A percentile compares a stretch with the other conserved stretches of the same genome.
These are phyloP conservation scores for Mycena chlorophos DNA, from an alignment of 768 basidiomycete species.

Conservation along the genomic window DNA sequence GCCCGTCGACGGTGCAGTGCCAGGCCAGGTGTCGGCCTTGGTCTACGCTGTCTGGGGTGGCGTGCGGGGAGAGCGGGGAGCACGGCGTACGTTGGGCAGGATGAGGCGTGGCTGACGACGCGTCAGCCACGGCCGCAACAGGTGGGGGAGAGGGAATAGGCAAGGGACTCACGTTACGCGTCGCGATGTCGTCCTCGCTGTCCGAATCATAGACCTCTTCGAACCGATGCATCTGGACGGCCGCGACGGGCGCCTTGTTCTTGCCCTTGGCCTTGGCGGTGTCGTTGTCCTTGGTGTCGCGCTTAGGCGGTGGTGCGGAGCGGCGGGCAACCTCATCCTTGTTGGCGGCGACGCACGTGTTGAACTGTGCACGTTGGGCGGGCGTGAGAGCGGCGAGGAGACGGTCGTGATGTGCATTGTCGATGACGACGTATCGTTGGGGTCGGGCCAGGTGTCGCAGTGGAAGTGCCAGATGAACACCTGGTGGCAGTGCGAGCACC, in stretches of 20 bases:
- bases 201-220: no score
- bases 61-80: background rate
- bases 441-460: background rate
- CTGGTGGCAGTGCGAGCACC: background rate
- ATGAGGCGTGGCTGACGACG: no score
- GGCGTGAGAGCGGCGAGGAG: background rate
- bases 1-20: background rate
- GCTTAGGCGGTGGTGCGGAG: background rate
- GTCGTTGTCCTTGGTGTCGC: background rate
- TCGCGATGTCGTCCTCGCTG: background rate
- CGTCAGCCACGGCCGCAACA: background rate
- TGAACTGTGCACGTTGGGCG: background rate
- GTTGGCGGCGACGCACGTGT: background rate
- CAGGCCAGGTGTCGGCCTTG: background rate
- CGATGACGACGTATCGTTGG: background rate
- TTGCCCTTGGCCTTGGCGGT: background rate
- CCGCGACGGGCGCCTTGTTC: background rate
- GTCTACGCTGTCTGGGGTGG: no score
- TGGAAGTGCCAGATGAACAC: background rate
- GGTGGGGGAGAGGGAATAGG: background rate
- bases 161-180: background rate
- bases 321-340: background rate
- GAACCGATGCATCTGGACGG: background rate
- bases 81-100: background rate
- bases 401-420: background rate